Evolutionary conservation across 352 stramenopile species (phyloP), one percentile per base, ranked within the genome.

Genomic region (Paralagenidium karlingii): DNA sequence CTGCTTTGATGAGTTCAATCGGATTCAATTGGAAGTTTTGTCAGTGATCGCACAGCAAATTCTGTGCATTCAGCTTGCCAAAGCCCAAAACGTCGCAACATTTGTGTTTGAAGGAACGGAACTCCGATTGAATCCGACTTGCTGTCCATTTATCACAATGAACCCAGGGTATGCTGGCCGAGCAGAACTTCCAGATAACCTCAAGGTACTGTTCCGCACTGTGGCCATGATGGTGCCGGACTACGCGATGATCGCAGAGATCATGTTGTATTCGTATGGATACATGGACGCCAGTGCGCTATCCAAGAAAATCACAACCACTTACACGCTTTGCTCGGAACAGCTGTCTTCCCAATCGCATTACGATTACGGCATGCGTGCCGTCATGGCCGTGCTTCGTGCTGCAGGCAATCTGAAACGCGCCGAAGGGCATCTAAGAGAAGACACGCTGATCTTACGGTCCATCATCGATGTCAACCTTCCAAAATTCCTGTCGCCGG

Each of bases 321-420:
- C 87, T 8, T 94, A 96, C 49, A 94, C 91, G 26, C 53, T 98
- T 12, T 97, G 83, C 51, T 96, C 82, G 1, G 86, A 97, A 47
- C 90, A 97, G 47, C 58, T 97, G 3, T 95, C 80, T 8, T 95
- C 77, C 13, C 90, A 97, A 44, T 94, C 85, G 34, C 90, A 97
- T 45, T 97, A 97, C 46, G 90, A 97, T 49, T 97, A 97, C 57
- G 89, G 90, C 19, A 97, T 97, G 82, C 63, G 90, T 24, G 90
- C 90, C 3, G 87, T 97, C 11, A 94, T 96, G 63, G 91, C 89
- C 12, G 90, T 97, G 18, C 67, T 97, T 28, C 77, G 94, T 34
- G 88, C 89, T 7, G 84, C 88, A 5, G 89, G 89, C 13, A 96
- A 96, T 41, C 60, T 97, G 19, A 91, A 92, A 34, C 65, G 85